Percentiles rank a stretch among this genome's conserved stretches.
Evolutionary conservation across 495 filamentous ascomycete species (phyloP).

Genomic region (Sphaerosporella brunnea): DNA sequence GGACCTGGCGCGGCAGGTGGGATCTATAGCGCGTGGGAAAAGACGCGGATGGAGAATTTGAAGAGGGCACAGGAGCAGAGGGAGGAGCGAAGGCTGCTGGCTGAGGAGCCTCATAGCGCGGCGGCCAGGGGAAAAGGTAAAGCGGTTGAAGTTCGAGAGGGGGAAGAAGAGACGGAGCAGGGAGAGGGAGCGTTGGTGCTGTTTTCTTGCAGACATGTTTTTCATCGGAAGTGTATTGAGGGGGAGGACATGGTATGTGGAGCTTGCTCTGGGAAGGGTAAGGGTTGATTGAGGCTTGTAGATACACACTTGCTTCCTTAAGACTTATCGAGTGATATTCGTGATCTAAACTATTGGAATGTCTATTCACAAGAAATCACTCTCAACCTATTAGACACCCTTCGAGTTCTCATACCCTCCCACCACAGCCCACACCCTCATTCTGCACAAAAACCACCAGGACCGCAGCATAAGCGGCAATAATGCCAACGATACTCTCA

Average conservation of each 20-base stretch:
- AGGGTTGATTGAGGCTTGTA: too few species aligned
- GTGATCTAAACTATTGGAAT: too few species aligned
- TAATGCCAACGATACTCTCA: conserved; percentile 22
- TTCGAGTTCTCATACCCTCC: too few species aligned
- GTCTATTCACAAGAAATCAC: too few species aligned
- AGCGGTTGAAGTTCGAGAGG: conserved; percentile 10
- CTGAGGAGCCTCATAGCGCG: conserved; percentile 16
- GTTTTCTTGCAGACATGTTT: conserved; percentile 44
- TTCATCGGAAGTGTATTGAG: conserved; percentile 44
- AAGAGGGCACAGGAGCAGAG: conserved; percentile 23
- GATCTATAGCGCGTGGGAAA: conserved; percentile 68
- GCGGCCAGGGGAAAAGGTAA: conserved; percentile 23
- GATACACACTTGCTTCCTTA: too few species aligned
- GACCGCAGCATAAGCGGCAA: conserved; percentile 22
- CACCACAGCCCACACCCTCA: not conserved
- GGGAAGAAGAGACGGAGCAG: conserved; percentile 13
- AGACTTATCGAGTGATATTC: too few species aligned
- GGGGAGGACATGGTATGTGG: conserved; percentile 27
- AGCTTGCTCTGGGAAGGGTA: too few species aligned
- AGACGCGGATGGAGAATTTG: conserved; percentile 35
- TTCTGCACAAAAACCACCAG: conserved; percentile 23
- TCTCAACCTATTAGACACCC: too few species aligned
- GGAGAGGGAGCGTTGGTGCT: conserved; percentile 31
- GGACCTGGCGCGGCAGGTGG: conserved; percentile 65
- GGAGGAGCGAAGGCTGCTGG: conserved; percentile 16